Conservation (phyloP, 1,284 basidiomycete genomes). For the Cystobasidiaceae sp. region DNA sequence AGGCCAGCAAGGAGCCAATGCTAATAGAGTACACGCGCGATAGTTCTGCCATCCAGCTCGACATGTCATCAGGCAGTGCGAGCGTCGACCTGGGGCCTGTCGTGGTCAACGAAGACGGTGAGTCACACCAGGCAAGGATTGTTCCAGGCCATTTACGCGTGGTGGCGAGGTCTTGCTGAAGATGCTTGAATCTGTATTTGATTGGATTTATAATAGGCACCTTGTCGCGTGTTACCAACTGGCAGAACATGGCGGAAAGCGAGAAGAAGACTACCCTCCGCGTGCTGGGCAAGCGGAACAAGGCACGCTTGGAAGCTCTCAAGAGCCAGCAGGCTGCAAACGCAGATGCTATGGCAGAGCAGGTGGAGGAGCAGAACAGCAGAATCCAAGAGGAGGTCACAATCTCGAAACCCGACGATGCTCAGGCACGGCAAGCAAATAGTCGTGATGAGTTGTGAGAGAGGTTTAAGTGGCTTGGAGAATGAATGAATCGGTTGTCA, state of each 20-base stretch:
- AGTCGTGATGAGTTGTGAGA: neutral
- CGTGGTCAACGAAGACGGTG: constrained; percentile 31
- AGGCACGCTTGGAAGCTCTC: constrained; percentile 15
- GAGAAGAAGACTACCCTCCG: constrained; percentile 14
- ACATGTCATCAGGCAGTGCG: constrained; percentile 22
- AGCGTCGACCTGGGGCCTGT: constrained; percentile 22
- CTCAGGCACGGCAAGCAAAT: neutral
- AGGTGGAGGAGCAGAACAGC: too few species aligned
- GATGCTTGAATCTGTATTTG: too few species aligned
- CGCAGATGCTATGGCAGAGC: neutral
- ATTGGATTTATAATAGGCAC: constrained; percentile 21
- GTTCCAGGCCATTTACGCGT: too few species aligned
- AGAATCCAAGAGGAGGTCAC: too few species aligned
- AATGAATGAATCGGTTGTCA: too few species aligned
- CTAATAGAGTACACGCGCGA: constrained; percentile 8
- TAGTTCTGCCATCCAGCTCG: constrained; percentile 1
- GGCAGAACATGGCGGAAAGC: constrained; percentile 18
- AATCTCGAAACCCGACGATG: neutral
- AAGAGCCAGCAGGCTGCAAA: neutral
- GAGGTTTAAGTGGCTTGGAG: too few species aligned
- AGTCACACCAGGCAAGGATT: too few species aligned
- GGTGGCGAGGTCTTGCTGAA: too few species aligned
- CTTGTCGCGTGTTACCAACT: constrained; percentile 21
- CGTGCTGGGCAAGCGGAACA: constrained; percentile 22
- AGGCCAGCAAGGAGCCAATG: neutral